Evolutionary conservation across 2,329 filamentous ascomycete species (phyloP).

Genomic region (Trichoderma pleuroti): DNA sequence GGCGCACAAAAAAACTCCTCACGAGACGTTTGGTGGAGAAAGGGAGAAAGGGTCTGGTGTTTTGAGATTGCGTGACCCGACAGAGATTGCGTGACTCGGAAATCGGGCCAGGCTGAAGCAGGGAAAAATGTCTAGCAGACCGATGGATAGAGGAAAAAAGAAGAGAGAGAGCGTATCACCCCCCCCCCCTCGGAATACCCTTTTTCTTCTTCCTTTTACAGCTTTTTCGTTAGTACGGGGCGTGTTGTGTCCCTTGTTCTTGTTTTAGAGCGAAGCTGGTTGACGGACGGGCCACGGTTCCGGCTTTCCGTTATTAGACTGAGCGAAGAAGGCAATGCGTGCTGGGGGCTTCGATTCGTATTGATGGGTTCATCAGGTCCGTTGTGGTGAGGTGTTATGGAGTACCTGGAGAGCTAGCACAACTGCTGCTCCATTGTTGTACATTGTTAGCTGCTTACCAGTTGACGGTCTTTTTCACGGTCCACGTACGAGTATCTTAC

Average conservation of each 20-base stretch:
- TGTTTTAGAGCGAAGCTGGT: background rate
- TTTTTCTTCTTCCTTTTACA: background rate
- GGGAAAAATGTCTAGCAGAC: background rate
- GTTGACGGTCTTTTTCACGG: background rate
- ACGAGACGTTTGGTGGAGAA: conserved; percentile 8
- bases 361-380: background rate
- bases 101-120: background rate
- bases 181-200: background rate
- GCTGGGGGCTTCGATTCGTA: background rate
- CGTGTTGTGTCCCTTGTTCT: background rate
- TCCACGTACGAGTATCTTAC: background rate
- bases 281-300: background rate
- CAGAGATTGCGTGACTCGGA: conserved; percentile 14
- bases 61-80: conserved; percentile 14
- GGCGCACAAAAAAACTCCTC: background rate
- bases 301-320: background rate
- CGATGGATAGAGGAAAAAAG: background rate
- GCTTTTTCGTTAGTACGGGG: background rate
- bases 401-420: background rate
- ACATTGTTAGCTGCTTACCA: background rate
- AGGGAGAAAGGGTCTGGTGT: background rate
- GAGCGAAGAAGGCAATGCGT: background rate
- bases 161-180: background rate
- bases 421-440: background rate
- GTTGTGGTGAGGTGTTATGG: background rate